These are phyloP conservation scores for Aquilaria malaccensis DNA, from an alignment of 345 rosid species.

Conservation along the genomic window DNA sequence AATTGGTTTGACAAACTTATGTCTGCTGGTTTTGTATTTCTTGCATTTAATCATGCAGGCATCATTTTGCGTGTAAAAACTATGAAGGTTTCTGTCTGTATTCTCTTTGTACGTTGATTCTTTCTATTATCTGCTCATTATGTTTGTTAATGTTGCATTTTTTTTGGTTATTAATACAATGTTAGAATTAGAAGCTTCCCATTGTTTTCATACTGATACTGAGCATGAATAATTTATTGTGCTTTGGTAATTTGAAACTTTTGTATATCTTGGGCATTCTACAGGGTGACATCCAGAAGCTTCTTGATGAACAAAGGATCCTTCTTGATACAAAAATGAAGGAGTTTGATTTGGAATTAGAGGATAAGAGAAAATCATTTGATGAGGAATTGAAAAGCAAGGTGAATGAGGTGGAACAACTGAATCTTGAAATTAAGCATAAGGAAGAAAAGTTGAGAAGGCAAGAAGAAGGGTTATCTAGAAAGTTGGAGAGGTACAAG, in stretches of 20 bases:
- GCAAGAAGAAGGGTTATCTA: slow-evolving; percentile 46
- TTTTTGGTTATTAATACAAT: neutral
- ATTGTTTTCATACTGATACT: neutral
- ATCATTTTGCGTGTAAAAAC: too few species aligned
- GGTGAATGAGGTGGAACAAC: slow-evolving; percentile 37
- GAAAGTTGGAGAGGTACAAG: slow-evolving; percentile 45
- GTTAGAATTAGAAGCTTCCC: neutral
- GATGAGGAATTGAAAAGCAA: slow-evolving; percentile 52
- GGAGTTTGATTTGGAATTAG: slow-evolving; percentile 54
- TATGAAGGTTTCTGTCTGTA: too few species aligned
- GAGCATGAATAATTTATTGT: neutral
- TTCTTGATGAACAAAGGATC: slow-evolving; percentile 60
- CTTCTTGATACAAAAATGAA: slow-evolving; percentile 40
- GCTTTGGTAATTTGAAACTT: slow-evolving; percentile 2
- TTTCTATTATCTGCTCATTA: neutral
- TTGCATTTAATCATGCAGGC: too few species aligned
- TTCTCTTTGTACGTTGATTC: too few species aligned
- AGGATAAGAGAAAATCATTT: slow-evolving; percentile 45
- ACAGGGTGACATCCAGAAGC: slow-evolving; percentile 59
- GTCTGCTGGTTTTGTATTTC: too few species aligned
- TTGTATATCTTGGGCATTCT: slow-evolving; percentile 12
- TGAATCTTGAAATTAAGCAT: slow-evolving; percentile 40
- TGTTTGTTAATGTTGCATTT: neutral
- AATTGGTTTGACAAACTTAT: too few species aligned
- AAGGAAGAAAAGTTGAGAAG: slow-evolving; percentile 50